These are phyloP conservation scores for Xylaria acuta DNA, from an alignment of 495 filamentous ascomycete species.

Conservation along the genomic window DNA sequence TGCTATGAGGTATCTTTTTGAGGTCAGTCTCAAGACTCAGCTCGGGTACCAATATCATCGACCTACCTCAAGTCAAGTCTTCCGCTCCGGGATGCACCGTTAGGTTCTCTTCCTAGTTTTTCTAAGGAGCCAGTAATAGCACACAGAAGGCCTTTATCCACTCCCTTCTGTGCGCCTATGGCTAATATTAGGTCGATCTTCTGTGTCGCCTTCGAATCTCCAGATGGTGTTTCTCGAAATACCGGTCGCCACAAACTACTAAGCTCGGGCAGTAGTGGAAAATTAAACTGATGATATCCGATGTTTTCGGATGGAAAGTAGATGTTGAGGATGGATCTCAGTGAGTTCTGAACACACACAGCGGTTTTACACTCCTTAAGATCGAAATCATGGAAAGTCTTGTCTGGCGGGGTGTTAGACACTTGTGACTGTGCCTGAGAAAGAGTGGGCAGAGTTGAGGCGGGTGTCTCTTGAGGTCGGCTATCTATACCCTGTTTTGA, in stretches of 20 bases:
- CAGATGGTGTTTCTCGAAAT: slow-evolving; percentile 40
- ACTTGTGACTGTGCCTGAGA: slow-evolving; percentile 32
- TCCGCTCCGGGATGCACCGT: slow-evolving; percentile 46
- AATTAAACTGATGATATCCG: slow-evolving; percentile 46
- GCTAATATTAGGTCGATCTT: slow-evolving; percentile 54
- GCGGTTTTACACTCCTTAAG: slow-evolving; percentile 44
- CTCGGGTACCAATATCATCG: background rate
- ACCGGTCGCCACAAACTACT: slow-evolving; percentile 51
- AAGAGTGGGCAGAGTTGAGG: slow-evolving; percentile 36
- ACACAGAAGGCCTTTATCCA: slow-evolving; percentile 43
- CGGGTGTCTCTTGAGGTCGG: slow-evolving; percentile 16
- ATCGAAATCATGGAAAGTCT: slow-evolving; percentile 45
- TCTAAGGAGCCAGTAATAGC: slow-evolving; percentile 48
- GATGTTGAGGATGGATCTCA: slow-evolving; percentile 47
- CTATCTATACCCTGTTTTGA: slow-evolving; percentile 19
- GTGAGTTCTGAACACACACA: slow-evolving; percentile 49
- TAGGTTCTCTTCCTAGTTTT: slow-evolving; percentile 47
- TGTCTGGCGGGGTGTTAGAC: slow-evolving; percentile 16
- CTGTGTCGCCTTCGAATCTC: slow-evolving; percentile 28
- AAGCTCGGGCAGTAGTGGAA: slow-evolving; percentile 44
- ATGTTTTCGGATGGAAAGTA: slow-evolving; percentile 45
- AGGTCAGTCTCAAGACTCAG: slow-evolving; percentile 17
- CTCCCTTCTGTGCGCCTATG: slow-evolving; percentile 49
- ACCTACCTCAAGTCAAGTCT: slow-evolving; percentile 52
- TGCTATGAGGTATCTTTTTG: slow-evolving; percentile 51